These are phyloP conservation scores for Diplodia mutila DNA, from an alignment of 2,329 filamentous ascomycete species.

Conservation along the genomic window DNA sequence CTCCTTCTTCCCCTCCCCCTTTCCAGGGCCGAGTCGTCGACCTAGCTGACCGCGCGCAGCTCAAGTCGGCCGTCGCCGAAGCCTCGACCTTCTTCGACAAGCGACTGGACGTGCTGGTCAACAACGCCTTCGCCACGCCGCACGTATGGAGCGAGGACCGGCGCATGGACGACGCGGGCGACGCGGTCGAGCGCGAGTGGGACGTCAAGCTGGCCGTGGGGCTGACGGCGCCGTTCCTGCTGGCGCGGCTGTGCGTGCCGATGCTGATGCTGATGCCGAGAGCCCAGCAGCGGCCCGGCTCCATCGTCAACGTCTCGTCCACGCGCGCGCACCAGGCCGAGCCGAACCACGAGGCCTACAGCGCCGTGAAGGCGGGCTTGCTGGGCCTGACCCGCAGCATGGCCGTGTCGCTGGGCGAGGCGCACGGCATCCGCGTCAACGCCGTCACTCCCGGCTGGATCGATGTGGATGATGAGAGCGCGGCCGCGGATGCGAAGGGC, in stretches of 20 bases:
- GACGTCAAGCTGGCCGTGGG: constrained; percentile 40
- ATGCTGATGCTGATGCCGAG: constrained; percentile 33
- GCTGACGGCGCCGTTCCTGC: constrained; percentile 40
- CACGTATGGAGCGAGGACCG: constrained; percentile 34
- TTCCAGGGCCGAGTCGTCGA: constrained; percentile 36
- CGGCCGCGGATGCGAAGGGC: constrained; percentile 46
- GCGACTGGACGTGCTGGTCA: constrained; percentile 40
- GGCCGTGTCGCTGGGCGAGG: constrained; percentile 50
- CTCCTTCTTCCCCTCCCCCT: constrained; percentile 19
- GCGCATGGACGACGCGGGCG: constrained; percentile 32
- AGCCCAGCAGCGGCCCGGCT: constrained; percentile 33
- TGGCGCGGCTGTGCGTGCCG: constrained; percentile 39
- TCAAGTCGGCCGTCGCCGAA: constrained; percentile 42
- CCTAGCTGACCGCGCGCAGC: constrained; percentile 44
- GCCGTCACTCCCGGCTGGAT: constrained; percentile 58
- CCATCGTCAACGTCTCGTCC: constrained; percentile 54
- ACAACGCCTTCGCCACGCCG: constrained; percentile 41
- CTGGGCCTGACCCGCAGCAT: constrained; percentile 55
- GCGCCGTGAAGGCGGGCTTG: constrained; percentile 55
- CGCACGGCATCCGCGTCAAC: constrained; percentile 52
- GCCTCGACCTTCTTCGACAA: constrained; percentile 44
- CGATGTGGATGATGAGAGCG: constrained; percentile 51
- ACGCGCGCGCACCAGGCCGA: constrained; percentile 56
- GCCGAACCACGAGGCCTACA: constrained; percentile 55
- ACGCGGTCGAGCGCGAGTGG: constrained; percentile 38